Evolutionary conservation across 2,329 filamentous ascomycete genomes (phyloP).

Genomic region (Pleoardoris graminearum): DNA sequence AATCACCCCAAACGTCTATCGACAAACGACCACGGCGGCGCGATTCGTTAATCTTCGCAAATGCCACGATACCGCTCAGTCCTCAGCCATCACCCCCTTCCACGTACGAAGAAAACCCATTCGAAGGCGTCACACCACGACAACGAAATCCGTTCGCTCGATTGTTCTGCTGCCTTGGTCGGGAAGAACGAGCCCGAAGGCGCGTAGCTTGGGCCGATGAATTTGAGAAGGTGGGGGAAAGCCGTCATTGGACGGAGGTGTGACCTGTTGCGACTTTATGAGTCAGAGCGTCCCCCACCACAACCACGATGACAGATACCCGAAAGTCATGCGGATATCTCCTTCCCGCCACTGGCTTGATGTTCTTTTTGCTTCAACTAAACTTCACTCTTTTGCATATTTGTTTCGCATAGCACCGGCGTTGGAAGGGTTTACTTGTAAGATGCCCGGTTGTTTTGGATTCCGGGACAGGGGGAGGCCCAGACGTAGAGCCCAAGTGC

Average conservation of each 20-base stretch:
- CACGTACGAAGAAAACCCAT: conserved; percentile 19
- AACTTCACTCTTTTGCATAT: background rate
- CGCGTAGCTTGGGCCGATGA: conserved; percentile 22
- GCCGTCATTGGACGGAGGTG: conserved; percentile 39
- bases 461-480: too few species aligned
- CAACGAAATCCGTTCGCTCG: conserved; percentile 35
- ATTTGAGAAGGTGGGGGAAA: conserved; percentile 38
- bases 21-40: conserved; percentile 21
- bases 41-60: conserved; percentile 38
- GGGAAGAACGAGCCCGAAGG: conserved; percentile 35
- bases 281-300: too few species aligned
- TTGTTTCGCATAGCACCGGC: background rate
- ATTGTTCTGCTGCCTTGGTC: conserved; percentile 41
- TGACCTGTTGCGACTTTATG: conserved; percentile 6
- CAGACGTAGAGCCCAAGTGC: background rate
- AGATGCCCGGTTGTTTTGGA: background rate
- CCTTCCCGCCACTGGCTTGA: background rate
- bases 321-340: background rate
- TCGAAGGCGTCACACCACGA: conserved; percentile 33
- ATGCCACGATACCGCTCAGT: conserved; percentile 41
- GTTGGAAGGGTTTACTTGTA: background rate
- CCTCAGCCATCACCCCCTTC: conserved; percentile 24
- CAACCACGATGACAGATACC: too few species aligned
- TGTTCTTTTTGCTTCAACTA: too few species aligned
- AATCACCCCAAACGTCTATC: conserved; percentile 16